These are phyloP conservation scores for Ustilago shanxiensis DNA, from an alignment of 1,284 basidiomycete genomes.

Conservation along the genomic window DNA sequence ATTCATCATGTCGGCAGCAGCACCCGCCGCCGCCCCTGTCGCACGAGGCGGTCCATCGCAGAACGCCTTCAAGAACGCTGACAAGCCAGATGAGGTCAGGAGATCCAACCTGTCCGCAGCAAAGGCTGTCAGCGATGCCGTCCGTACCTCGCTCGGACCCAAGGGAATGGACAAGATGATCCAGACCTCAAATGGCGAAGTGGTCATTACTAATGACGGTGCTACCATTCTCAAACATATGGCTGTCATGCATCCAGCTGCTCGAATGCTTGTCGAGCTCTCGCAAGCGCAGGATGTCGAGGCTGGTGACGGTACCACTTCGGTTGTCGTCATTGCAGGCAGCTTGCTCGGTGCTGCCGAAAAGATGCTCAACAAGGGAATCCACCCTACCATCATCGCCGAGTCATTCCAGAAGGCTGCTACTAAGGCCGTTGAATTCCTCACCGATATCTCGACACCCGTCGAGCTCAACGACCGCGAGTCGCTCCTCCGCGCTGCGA, in stretches of 20 bases:
- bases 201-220: conserved; percentile 98
- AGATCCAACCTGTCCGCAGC: conserved; percentile 66
- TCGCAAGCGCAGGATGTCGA: conserved; percentile 98
- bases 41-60: conserved; percentile 38
- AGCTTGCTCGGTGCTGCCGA: conserved; percentile 93
- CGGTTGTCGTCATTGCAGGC: conserved; percentile 96
- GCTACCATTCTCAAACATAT: conserved; percentile 98
- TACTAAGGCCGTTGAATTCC: conserved; percentile 90
- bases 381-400: conserved; percentile 97
- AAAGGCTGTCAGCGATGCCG: conserved; percentile 95
- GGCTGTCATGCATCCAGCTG: conserved; percentile 96
- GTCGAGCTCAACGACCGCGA: conserved; percentile 91
- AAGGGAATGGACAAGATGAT: conserved; percentile 99
- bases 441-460: conserved; percentile 92
- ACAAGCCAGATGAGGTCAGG: conserved; percentile 70
- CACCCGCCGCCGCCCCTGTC: conserved; percentile 44
- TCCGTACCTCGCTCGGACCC: conserved; percentile 94
- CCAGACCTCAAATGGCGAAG: conserved; percentile 95
- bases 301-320: conserved; percentile 99
- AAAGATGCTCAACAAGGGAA: conserved; percentile 92
- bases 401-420: conserved; percentile 95
- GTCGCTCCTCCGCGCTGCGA: conserved; percentile 89
- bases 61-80: conserved; percentile 69
- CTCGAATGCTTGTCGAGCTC: conserved; percentile 95
- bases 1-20: conserved; percentile 44